Percentiles rank a stretch among this genome's conserved stretches.
Conservation (phyloP, 1,284 basidiomycete species). For the Puccinia sorghi region DNA sequence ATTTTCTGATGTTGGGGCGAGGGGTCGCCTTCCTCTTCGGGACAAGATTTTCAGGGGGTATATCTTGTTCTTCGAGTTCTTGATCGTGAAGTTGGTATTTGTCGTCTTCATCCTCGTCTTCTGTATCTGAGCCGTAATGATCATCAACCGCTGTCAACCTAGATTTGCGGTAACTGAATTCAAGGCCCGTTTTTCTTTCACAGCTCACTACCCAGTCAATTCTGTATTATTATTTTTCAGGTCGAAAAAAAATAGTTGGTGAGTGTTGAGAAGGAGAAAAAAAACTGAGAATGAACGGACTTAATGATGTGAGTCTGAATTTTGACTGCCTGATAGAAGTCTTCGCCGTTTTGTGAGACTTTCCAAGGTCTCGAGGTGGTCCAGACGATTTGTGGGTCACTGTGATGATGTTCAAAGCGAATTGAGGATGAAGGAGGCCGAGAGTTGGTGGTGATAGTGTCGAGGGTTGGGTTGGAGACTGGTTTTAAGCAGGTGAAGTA, state of each 20-base stretch:
- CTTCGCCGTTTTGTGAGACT: constrained; percentile 31
- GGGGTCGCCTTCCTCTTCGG: neutral
- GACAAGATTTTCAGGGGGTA: neutral
- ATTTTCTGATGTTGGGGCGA: neutral
- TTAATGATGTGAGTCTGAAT: constrained; percentile 13
- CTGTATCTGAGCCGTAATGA: constrained; percentile 28
- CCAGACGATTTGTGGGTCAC: neutral
- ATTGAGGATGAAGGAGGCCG: neutral
- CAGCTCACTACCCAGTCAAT: constrained; percentile 6
- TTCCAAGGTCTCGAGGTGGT: neutral
- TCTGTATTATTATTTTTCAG: neutral
- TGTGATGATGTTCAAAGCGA: neutral
- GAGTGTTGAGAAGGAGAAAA: neutral
- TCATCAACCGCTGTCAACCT: neutral
- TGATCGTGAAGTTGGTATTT: neutral
- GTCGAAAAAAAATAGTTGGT: neutral
- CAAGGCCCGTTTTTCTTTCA: neutral
- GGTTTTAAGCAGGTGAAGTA: constrained; percentile 16
- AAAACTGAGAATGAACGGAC: neutral
- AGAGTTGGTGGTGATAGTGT: neutral
- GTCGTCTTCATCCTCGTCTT: constrained; percentile 17
- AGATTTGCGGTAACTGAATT: constrained; percentile 26
- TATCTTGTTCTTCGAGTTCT: neutral
- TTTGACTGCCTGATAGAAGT: constrained; percentile 22
- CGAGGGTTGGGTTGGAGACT: neutral